phyloP scores from a whole-genome alignment of 352 stramenopile species.

The Globisporangium cederbergense region DNA sequence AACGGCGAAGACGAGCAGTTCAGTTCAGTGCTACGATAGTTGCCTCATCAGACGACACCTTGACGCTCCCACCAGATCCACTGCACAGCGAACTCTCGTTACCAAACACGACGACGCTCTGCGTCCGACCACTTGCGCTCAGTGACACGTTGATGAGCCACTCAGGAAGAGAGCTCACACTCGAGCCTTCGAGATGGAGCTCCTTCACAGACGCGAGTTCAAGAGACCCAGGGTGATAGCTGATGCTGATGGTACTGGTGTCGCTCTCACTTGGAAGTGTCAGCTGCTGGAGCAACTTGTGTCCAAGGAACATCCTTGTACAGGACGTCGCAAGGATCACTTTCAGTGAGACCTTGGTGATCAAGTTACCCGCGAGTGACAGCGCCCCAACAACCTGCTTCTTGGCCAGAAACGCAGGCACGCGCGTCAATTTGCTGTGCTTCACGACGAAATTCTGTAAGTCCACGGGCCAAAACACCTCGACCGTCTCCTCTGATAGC shows the following conservation, averaged over 20 bases:
- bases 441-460: slow-evolving; percentile 8
- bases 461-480: neutral
- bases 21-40: neutral
- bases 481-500: slow-evolving; percentile 6
- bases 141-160: neutral
- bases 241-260: neutral
- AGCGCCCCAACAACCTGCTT: neutral
- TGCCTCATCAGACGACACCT: neutral
- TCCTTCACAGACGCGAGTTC: neutral
- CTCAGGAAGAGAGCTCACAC: neutral
- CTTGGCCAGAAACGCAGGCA: neutral
- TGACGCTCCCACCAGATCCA: neutral
- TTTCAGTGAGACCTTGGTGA: neutral
- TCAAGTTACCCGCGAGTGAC: slow-evolving; percentile 6
- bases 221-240: too few species aligned
- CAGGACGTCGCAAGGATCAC: slow-evolving; percentile 5
- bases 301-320: neutral
- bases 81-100: neutral
- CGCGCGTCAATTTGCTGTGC: slow-evolving; percentile 3
- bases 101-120: neutral
- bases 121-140: neutral
- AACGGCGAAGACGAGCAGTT: neutral
- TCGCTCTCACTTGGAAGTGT: neutral
- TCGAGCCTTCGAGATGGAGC: slow-evolving; percentile 5
- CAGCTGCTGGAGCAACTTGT: neutral